These are phyloP conservation scores for Dothistroma septosporum DNA, from an alignment of 2,329 filamentous ascomycete genomes.

Conservation along the genomic window DNA sequence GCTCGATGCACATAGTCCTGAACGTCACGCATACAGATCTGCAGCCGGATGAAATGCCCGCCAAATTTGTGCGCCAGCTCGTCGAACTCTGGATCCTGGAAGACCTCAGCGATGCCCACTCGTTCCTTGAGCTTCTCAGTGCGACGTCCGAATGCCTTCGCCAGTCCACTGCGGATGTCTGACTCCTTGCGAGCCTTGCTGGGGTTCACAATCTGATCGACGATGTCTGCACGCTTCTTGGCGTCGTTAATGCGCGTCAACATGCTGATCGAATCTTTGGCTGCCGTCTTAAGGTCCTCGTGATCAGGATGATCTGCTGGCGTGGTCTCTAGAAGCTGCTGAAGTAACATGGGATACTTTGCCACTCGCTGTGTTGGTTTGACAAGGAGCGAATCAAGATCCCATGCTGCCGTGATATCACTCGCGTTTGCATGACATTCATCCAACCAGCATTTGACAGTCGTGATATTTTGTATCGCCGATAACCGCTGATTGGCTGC, in stretches of 20 bases:
- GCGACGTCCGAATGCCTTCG: slow-evolving; percentile 84
- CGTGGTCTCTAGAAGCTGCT: slow-evolving; percentile 74
- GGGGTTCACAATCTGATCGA: slow-evolving; percentile 75
- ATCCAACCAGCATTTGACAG: slow-evolving; percentile 74
- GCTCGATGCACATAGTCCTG: slow-evolving; percentile 85
- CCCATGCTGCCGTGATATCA: slow-evolving; percentile 90
- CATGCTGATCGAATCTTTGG: slow-evolving; percentile 62
- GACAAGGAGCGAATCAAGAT: slow-evolving; percentile 90
- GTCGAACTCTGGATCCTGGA: slow-evolving; percentile 78
- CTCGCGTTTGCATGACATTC: slow-evolving; percentile 91
- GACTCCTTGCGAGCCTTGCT: slow-evolving; percentile 78
- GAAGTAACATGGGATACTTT: slow-evolving; percentile 86
- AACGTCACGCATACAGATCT: slow-evolving; percentile 90
- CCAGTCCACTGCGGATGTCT: slow-evolving; percentile 76
- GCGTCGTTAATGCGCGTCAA: slow-evolving; percentile 79
- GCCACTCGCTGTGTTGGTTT: slow-evolving; percentile 94
- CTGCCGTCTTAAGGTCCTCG: slow-evolving; percentile 62
- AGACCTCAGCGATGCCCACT: slow-evolving; percentile 59
- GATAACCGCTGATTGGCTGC: slow-evolving; percentile 60
- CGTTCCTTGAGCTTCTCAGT: slow-evolving; percentile 79
- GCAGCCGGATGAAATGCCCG: slow-evolving; percentile 85
- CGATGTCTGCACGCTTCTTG: slow-evolving; percentile 89
- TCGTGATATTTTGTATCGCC: slow-evolving; percentile 53
- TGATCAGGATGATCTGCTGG: slow-evolving; percentile 80
- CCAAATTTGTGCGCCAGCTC: slow-evolving; percentile 81